phyloP scores from a whole-genome alignment of 2,329 filamentous ascomycete genomes.

The Nemania abortiva region DNA sequence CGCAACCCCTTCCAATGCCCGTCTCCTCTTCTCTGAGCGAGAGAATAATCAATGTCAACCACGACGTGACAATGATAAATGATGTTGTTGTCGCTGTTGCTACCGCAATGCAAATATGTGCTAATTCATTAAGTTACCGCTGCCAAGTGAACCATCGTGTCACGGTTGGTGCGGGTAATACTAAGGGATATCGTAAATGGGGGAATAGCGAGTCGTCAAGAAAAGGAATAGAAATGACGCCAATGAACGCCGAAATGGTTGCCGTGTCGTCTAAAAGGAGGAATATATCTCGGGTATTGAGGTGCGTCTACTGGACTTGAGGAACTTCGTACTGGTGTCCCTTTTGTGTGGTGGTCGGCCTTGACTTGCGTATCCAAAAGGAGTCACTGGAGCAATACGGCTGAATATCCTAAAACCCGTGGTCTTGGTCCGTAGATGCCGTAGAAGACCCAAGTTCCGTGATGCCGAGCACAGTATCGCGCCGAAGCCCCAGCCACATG shows the following conservation, averaged over 20 bases:
- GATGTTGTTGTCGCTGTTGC: constrained; percentile 26
- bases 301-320: constrained; percentile 1
- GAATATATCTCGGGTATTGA: constrained; percentile 20
- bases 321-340: constrained; percentile 2
- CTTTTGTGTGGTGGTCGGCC: constrained; percentile 9
- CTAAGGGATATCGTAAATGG: constrained; percentile 38
- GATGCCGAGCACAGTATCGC: constrained; percentile 17
- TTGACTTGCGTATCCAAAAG: constrained; percentile 32
- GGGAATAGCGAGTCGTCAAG: constrained; percentile 33
- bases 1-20: constrained; percentile 17
- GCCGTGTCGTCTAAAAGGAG: constrained; percentile 23
- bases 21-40: constrained; percentile 15
- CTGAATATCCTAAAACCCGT: constrained; percentile 30
- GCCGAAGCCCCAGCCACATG: constrained; percentile 2
- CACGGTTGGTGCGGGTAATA: constrained; percentile 32
- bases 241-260: constrained; percentile 36
- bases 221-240: constrained; percentile 29
- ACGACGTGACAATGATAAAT: constrained; percentile 26
- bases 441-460: constrained; percentile 14
- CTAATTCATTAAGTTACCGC: constrained; percentile 37
- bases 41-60: constrained; percentile 27
- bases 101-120: constrained; percentile 26
- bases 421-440: constrained; percentile 5
- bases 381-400: constrained; percentile 8
- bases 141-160: constrained; percentile 12